phyloP scores from a whole-genome alignment of 176 grass and related monocot species.

The Hordeum marinum region DNA sequence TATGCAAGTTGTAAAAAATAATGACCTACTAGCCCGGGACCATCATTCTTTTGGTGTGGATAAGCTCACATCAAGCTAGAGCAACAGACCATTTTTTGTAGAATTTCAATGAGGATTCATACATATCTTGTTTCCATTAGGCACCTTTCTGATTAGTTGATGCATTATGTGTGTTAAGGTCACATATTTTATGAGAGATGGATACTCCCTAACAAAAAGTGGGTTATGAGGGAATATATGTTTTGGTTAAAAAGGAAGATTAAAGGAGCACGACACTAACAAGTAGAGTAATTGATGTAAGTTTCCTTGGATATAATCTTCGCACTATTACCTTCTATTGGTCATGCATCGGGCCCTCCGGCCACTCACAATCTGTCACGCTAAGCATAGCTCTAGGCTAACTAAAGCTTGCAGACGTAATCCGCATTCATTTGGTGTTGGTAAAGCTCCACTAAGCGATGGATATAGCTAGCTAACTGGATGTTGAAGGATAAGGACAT shows the following conservation, averaged over 20 bases:
- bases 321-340: neutral
- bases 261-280: slow-evolving; percentile 17
- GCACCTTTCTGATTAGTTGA: neutral
- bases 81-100: neutral
- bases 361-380: slow-evolving; percentile 21
- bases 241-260: slow-evolving; percentile 25
- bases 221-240: slow-evolving; percentile 33
- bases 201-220: slow-evolving; percentile 32
- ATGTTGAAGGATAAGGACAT: slow-evolving; percentile 38
- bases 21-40: neutral
- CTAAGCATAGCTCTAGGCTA: slow-evolving; percentile 8
- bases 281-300: slow-evolving; percentile 4
- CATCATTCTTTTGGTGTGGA: neutral
- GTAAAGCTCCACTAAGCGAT: slow-evolving; percentile 52
- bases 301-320: slow-evolving; percentile 23
- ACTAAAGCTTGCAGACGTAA: slow-evolving; percentile 41
- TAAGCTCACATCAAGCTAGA: slow-evolving; percentile 26
- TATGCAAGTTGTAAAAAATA: neutral
- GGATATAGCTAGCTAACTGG: slow-evolving; percentile 26
- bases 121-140: neutral
- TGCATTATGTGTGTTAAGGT: neutral
- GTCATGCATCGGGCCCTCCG: neutral
- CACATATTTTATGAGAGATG: slow-evolving; percentile 22
- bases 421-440: slow-evolving; percentile 27
- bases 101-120: neutral